Base-by-base conservation (phyloP, 2,329 filamentous ascomycete genomes). In the Trichoderma sp. region DNA sequence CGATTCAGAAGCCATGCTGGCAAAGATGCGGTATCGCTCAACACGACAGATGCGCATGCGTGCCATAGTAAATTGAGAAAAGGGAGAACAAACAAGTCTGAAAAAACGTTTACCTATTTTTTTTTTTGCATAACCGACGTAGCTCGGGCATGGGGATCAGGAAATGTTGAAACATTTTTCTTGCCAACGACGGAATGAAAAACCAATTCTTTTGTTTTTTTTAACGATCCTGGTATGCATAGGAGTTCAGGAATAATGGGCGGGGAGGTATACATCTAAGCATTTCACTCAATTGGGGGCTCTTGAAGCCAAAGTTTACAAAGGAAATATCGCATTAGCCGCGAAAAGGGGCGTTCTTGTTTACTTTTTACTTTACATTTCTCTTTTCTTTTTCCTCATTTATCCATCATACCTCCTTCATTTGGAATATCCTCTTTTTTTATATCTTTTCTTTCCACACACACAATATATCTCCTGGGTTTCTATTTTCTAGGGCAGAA, bases 21-120 rank as follows among this genome's bases (percentile, higher is more conserved):
- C 82, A 1, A 80, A 78, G 70, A 70, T 84, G 68, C 76, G 81
- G 52, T 84, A 80, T 71, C 80, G 79, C 70, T 83, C 82, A 40
- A 83, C 83, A 19, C 76, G 81, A 71, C 73, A 74, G 31, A 80
- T 81, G 80, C 77, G 79, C 53, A 77, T 72, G 61, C 76, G 77
- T 21, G 64, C 73, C 16, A 68, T 63, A 16, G 70, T 19, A 2
- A 69, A 69, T 24, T 69, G 47, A 66, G n/a, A 27, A 6, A 37
- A 33, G 8, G 33, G 33, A 35, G 13, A 35, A 35, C 33, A 47
- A 29, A 14, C 37, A 57, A 43, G 13, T 10, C 10, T 5, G 8
- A 14, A 27, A 35, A 10, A 27, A 37, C 58, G 7, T 59, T 67
- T 10, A 47, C 21, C 58, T 19, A 14, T 40, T 40, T 40, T 40